Conservation (phyloP, 177 flowering plant genomes). For the Telopea speciosissima region DNA sequence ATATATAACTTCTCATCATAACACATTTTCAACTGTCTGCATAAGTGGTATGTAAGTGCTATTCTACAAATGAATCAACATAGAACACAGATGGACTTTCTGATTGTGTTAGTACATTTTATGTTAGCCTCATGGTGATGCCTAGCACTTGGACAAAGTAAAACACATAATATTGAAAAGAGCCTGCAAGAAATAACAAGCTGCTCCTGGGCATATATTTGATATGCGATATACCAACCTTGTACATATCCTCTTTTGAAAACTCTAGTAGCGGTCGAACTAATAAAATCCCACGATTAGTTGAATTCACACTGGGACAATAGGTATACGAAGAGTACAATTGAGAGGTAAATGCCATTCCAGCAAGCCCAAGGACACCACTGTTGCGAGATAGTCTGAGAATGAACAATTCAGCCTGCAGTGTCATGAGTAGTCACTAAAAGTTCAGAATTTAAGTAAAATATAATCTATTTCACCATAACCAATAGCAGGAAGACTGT, state of each 20-base stretch:
- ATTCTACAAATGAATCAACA: no score
- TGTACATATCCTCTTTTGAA: conserved; percentile 72
- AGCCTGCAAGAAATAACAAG: neutral
- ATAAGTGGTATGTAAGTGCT: no score
- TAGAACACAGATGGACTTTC: neutral
- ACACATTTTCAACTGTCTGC: no score
- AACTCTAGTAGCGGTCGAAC: conserved; percentile 81
- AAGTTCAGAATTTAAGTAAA: neutral
- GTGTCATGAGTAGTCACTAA: neutral
- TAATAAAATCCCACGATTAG: conserved; percentile 42
- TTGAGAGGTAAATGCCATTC: conserved; percentile 79
- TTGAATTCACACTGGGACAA: conserved; percentile 24
- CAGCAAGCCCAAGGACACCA: conserved; percentile 93
- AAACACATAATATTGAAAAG: neutral
- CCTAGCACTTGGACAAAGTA: neutral
- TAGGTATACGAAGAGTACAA: conserved; percentile 36
- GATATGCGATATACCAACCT: conserved; percentile 30
- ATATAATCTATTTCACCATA: neutral
- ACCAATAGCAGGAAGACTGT: neutral
- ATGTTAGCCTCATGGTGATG: neutral
- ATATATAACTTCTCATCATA: no score
- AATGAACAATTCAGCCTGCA: conserved; percentile 90
- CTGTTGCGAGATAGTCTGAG: conserved; percentile 82
- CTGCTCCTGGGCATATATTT: neutral
- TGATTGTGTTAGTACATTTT: neutral